phyloP scores from a whole-genome alignment of 176 grass and related monocot species.

The Cenchrus purpureus region DNA sequence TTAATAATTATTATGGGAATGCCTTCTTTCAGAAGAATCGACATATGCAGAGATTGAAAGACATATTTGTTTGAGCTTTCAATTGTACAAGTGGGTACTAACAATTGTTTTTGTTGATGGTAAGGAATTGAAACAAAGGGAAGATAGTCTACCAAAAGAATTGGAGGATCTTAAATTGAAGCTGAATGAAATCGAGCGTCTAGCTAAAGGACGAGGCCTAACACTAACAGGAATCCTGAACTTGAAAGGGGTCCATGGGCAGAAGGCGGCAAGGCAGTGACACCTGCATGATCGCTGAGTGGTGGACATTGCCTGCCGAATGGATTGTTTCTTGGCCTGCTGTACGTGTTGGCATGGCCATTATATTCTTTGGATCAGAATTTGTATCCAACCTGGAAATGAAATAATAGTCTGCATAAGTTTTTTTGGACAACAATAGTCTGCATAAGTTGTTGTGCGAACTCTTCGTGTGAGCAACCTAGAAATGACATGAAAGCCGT shows the following conservation, averaged over 20 bases:
- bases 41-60: background rate
- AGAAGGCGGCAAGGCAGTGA: constrained; percentile 46
- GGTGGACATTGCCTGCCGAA: too few species aligned
- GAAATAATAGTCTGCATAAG: too few species aligned
- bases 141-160: constrained; percentile 71
- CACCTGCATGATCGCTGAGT: constrained; percentile 53
- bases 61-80: constrained; percentile 4
- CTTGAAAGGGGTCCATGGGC: constrained; percentile 53
- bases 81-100: background rate
- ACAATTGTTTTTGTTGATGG: constrained; percentile 31
- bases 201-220: constrained; percentile 69
- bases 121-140: constrained; percentile 65
- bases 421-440: too few species aligned
- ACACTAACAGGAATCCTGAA: constrained; percentile 78
- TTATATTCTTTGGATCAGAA: constrained; percentile 42
- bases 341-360: background rate
- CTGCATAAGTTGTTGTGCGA: too few species aligned
- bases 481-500: too few species aligned
- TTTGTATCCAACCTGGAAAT: too few species aligned
- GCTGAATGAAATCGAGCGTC: constrained; percentile 68
- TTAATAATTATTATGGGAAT: background rate
- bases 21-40: background rate
- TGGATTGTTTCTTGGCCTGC: too few species aligned
- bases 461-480: too few species aligned
- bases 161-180: constrained; percentile 71